A percentile compares a stretch with the other conserved stretches of the same genome.
These are phyloP conservation scores for Barnettozyma hawaiiensis DNA, from an alignment of 1,139 yeast species.

Conservation along the genomic window DNA sequence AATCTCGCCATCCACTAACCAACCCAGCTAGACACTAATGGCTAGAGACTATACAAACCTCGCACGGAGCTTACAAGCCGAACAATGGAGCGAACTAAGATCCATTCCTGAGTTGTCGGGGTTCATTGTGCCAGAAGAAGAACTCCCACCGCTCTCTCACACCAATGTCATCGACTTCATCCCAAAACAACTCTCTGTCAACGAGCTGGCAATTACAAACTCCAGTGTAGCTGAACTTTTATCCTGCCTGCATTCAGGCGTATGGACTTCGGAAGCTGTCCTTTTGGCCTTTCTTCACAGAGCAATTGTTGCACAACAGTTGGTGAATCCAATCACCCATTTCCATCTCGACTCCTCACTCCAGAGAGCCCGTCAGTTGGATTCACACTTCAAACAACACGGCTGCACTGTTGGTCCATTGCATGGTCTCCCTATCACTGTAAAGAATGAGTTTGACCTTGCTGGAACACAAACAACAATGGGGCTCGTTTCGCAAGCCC, in stretches of 20 bases:
- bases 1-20: background rate
- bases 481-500: conserved; percentile 37
- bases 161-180: conserved; percentile 26
- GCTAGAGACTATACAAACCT: conserved; percentile 1
- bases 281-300: conserved; percentile 46
- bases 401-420: conserved; percentile 49
- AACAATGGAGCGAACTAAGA: background rate
- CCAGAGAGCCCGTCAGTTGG: conserved; percentile 41
- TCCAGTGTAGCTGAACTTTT: conserved; percentile 22
- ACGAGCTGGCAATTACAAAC: conserved; percentile 37
- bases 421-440: conserved; percentile 63
- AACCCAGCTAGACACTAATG: background rate
- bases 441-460: conserved; percentile 48
- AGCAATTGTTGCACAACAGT: conserved; percentile 52
- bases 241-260: background rate
- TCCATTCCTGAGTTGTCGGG: background rate
- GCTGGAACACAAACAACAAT: conserved; percentile 40
- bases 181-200: conserved; percentile 24
- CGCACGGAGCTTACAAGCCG: background rate
- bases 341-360: conserved; percentile 37
- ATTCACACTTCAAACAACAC: conserved; percentile 30
- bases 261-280: conserved; percentile 1
- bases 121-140: background rate
- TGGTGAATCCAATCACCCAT: conserved; percentile 43
- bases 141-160: conserved; percentile 12